Evolutionary conservation across 1,139 yeast species (phyloP).

Genomic region (Scheffersomyces lignicola): DNA sequence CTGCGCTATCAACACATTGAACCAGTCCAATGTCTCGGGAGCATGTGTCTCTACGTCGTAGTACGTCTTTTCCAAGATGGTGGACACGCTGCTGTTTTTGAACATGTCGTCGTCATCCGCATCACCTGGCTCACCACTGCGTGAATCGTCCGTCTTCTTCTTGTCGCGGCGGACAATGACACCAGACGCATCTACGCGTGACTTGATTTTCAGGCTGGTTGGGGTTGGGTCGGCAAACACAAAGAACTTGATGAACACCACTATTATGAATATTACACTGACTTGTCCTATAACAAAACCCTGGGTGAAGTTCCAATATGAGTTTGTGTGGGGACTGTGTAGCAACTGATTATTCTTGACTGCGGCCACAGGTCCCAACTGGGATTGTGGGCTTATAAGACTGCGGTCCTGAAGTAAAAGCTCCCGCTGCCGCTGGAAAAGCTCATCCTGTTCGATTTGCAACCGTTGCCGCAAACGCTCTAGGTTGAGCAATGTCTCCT

Average conservation of each 20-base stretch:
- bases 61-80: slow-evolving; percentile 84
- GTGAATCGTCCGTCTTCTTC: slow-evolving; percentile 9
- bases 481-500: slow-evolving; percentile 7
- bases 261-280: slow-evolving; percentile 73
- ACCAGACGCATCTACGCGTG: slow-evolving; percentile 35
- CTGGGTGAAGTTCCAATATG: slow-evolving; percentile 74
- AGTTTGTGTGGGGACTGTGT: too few relatives aligned
- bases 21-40: slow-evolving; percentile 95
- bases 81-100: slow-evolving; percentile 17
- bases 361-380: too few relatives aligned
- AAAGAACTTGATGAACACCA: slow-evolving; percentile 79
- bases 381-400: slow-evolving; percentile 2
- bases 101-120: slow-evolving; percentile 26
- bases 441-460: slow-evolving; percentile 32
- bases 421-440: slow-evolving; percentile 31
- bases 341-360: too few relatives aligned
- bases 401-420: slow-evolving; percentile 19
- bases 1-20: slow-evolving; percentile 90
- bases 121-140: slow-evolving; percentile 18
- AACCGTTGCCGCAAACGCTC: slow-evolving; percentile 33
- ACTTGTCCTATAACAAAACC: slow-evolving; percentile 83
- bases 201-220: slow-evolving; percentile 32
- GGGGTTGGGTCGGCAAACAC: slow-evolving; percentile 73
- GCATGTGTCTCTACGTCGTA: slow-evolving; percentile 87
- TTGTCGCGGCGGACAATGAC: slow-evolving; percentile 39